Evolutionary conservation across 306 rosid species (phyloP).

Genomic region (Boehmeria nivea): DNA sequence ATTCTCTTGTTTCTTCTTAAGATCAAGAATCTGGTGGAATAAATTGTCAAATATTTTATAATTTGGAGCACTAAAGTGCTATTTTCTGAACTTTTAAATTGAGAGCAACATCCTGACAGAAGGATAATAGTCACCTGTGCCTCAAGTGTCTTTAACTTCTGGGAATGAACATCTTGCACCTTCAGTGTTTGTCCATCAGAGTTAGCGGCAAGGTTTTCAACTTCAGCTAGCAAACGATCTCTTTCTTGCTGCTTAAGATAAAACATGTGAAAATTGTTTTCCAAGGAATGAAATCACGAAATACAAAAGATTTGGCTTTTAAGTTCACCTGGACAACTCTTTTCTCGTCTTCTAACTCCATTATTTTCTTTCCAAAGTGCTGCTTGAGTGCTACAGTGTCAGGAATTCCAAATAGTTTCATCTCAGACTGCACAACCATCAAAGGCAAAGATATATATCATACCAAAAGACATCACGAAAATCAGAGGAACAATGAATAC

Average conservation of each 20-base stretch:
- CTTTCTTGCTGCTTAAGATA: constrained; percentile 69
- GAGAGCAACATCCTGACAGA: constrained; percentile 4
- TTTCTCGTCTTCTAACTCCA: constrained; percentile 95
- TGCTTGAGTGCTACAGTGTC: constrained; percentile 86
- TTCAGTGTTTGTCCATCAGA: constrained; percentile 96
- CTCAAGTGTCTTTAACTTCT: constrained; percentile 85
- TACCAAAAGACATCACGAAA: constrained; percentile 1
- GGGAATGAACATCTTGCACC: constrained; percentile 84
- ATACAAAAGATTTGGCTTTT: constrained; percentile 13
- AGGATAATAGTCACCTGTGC: constrained; percentile 56
- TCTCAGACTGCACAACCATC: constrained; percentile 62
- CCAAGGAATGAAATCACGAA: constrained; percentile 17
- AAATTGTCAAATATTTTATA: constrained; percentile 23
- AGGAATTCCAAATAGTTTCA: constrained; percentile 78
- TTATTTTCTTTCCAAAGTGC: constrained; percentile 91
- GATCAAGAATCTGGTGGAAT: constrained; percentile 67
- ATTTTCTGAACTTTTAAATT: constrained; percentile 8
- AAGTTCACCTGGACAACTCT: constrained; percentile 74
- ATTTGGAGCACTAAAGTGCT: no score
- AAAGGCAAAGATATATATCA: constrained; percentile 4
- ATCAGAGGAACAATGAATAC: constrained; percentile 15
- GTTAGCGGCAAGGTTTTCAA: constrained; percentile 91
- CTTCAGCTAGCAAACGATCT: constrained; percentile 89
- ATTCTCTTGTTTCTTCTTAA: constrained; percentile 96
- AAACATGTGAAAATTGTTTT: constrained; percentile 29